Conservation (phyloP, 179 eudicot species). For the Gypsophila paniculata region DNA sequence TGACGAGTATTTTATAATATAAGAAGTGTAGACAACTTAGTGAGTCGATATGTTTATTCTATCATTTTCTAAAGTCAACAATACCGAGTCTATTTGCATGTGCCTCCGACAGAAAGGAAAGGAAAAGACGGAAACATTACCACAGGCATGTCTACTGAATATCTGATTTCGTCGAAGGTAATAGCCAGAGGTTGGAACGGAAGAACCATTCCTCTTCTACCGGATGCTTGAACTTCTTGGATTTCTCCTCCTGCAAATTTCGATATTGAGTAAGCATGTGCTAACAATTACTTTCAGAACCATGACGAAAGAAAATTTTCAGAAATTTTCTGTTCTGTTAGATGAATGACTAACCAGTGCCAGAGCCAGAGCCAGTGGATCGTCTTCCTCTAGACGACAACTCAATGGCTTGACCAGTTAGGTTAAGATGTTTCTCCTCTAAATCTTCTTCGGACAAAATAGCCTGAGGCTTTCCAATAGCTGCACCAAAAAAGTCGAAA, state of each 20-base stretch:
- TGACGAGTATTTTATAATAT: no score
- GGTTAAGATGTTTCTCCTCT: slow-evolving; percentile 43
- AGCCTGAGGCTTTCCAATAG: slow-evolving; percentile 61
- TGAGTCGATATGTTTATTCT: not conserved
- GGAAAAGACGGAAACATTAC: slow-evolving; percentile 27
- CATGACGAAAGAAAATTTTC: not conserved
- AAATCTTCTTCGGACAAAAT: slow-evolving; percentile 50
- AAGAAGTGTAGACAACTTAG: no score
- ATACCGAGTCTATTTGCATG: not conserved
- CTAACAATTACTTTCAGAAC: no score
- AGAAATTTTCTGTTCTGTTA: not conserved
- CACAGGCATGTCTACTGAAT: slow-evolving; percentile 78
- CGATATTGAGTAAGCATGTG: not conserved
- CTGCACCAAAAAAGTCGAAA: slow-evolving; percentile 38
- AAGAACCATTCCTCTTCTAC: slow-evolving; percentile 62
- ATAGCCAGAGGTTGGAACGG: slow-evolving; percentile 69
- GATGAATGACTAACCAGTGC: slow-evolving; percentile 33
- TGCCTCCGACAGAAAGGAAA: not conserved
- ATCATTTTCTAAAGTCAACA: not conserved
- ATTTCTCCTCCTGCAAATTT: slow-evolving; percentile 27
- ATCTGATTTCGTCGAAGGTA: slow-evolving; percentile 62
- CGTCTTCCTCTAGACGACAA: slow-evolving; percentile 35
- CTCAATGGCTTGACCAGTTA: slow-evolving; percentile 37
- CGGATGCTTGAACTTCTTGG: slow-evolving; percentile 26
- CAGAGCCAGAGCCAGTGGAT: slow-evolving; percentile 25